Base-by-base conservation (phyloP, 2,329 filamentous ascomycete genomes). In the Aspergillus sp. region DNA sequence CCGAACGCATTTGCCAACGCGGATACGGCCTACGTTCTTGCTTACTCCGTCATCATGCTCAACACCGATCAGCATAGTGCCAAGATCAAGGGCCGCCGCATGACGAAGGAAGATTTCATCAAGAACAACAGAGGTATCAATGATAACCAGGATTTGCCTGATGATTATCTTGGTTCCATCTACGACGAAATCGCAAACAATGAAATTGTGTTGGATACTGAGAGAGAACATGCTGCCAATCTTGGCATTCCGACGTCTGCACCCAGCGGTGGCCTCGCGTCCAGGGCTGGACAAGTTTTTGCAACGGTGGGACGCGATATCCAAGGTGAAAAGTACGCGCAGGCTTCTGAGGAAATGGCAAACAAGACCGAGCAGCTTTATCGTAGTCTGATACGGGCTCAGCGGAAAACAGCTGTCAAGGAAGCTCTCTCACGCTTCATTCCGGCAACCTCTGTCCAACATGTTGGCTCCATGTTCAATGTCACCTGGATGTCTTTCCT, bases 401-500 rank as follows among this genome's bases (percentile, higher is more conserved):
- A 99, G 75, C 88, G 91, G 53, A 89, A 88, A 70, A 95, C 91
- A 61, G 87, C 91, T 1, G 80, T 90, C 44, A 89, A 90, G 74
- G 84, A 73, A 79, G 87, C 80, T n/a, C 77, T 76, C 69, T 88
- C 82, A 78, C 88, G 81, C 59, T 99, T 95, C 76, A 96, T 99
- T 57, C 90, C 92, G 1, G 95, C 95, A 3, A 95, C 92, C 1
- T 98, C 93, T 0, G 93, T 92, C 74, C 94, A 92, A 69, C 95
- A 99, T 74, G 90, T 97, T 53, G 95, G 95, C 0, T 92, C 95
- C 0, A 99, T 99, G 95, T 98, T 99, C 72, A 93, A 96, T 70
- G 92, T 96, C 23, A 96, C 92, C 0, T 99, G 95, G 95, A 99
- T 98, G 94, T 96, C 94, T 8, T 96, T 97, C 76, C 90, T 99